These are phyloP conservation scores for Tephrocybe sp. DNA, from an alignment of 768 basidiomycete genomes.

Conservation along the genomic window DNA sequence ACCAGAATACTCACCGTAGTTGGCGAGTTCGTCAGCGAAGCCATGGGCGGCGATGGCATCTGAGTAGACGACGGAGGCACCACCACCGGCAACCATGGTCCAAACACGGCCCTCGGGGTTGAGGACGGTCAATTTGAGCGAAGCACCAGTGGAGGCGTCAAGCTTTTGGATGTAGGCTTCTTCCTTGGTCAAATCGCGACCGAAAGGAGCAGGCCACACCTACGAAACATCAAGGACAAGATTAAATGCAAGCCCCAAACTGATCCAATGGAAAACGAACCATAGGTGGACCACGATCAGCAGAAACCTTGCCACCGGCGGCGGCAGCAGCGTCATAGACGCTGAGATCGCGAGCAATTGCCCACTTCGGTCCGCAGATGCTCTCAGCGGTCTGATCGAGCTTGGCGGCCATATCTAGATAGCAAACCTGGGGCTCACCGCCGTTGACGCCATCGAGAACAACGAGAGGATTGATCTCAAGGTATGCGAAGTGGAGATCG, in stretches of 20 bases:
- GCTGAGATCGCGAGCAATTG: conserved; percentile 88
- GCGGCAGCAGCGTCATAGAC: conserved; percentile 42
- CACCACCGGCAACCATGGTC: conserved; percentile 99
- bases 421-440: conserved; percentile 79
- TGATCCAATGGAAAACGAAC: conserved; percentile 32
- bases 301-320: conserved; percentile 54
- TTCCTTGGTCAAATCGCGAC: conserved; percentile 96
- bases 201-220: conserved; percentile 93
- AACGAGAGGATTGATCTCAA: conserved; percentile 99
- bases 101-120: conserved; percentile 95
- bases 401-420: conserved; percentile 99
- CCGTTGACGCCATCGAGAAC: conserved; percentile 78
- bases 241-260: conserved; percentile 10
- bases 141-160: conserved; percentile 95
- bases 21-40: conserved; percentile 95
- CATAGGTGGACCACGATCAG: conserved; percentile 98
- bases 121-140: conserved; percentile 95
- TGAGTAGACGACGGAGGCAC: conserved; percentile 67
- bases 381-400: conserved; percentile 99
- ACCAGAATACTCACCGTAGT: conserved; percentile 99
- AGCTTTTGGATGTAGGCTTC: conserved; percentile 99
- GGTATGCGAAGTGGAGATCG: conserved; percentile 98
- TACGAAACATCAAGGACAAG: conserved; percentile 16
- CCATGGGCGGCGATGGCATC: conserved; percentile 91
- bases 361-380: conserved; percentile 98